Evolutionary conservation across 140 eudicot genomes (phyloP).

Genomic region (Senecio squalidus): DNA sequence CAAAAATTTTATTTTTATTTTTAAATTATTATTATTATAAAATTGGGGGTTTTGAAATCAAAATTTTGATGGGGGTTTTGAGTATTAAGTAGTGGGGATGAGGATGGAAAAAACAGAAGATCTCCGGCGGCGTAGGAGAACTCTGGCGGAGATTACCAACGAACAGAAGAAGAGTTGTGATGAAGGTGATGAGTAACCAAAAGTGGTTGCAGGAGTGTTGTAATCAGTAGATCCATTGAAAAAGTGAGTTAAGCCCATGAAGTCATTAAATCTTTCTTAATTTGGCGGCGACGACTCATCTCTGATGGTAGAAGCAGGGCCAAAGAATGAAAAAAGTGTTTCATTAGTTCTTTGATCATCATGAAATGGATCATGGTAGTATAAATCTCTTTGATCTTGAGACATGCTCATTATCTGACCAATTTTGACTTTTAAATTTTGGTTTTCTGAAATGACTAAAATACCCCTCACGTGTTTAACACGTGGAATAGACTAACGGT

Average conservation of each 20-base stretch:
- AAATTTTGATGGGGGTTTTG: too few relatives aligned
- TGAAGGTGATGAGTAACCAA: slow-evolving; percentile 37
- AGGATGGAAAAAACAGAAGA: too few relatives aligned
- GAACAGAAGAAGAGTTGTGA: slow-evolving; percentile 38
- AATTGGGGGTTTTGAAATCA: too few relatives aligned
- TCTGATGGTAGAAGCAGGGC: slow-evolving; percentile 16
- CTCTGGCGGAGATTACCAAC: slow-evolving; percentile 42
- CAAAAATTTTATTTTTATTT: too few relatives aligned
- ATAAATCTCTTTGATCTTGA: slow-evolving; percentile 42
- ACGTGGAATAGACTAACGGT: too few relatives aligned
- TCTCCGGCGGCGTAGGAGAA: too few relatives aligned
- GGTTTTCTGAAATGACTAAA: too few relatives aligned
- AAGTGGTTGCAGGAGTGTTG: slow-evolving; percentile 27
- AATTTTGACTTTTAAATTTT: too few relatives aligned
- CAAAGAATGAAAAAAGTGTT: slow-evolving; percentile 29
- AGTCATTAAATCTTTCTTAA: slow-evolving; percentile 33
- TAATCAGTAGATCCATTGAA: slow-evolving; percentile 33
- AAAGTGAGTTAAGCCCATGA: slow-evolving; percentile 39
- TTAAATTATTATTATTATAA: too few relatives aligned
- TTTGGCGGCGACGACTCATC: slow-evolving; percentile 19
- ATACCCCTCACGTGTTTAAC: too few relatives aligned
- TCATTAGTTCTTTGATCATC: slow-evolving; percentile 32
- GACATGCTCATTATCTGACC: too few relatives aligned
- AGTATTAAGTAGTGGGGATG: too few relatives aligned
- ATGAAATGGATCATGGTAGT: slow-evolving; percentile 47